These are phyloP conservation scores for Pleurotus pulmonarius DNA, from an alignment of 768 basidiomycete species.

Conservation along the genomic window DNA sequence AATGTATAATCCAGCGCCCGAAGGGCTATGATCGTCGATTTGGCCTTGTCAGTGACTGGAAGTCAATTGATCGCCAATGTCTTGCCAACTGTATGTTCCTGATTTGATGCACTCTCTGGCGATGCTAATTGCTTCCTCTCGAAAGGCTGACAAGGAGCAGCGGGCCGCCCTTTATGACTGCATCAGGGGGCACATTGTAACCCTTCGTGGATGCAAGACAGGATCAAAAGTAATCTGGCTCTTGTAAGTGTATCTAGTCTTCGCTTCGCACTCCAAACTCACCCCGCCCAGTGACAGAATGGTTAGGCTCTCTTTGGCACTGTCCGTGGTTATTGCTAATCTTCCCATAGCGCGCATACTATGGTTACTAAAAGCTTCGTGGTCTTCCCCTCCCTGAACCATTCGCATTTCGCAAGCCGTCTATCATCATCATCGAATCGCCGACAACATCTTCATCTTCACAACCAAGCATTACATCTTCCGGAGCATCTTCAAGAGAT, in stretches of 20 bases:
- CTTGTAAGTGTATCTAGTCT: slow-evolving; percentile 40
- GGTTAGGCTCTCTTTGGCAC: slow-evolving; percentile 25
- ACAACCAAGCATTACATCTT: neutral
- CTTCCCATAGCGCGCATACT: slow-evolving; percentile 52
- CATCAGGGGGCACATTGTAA: slow-evolving; percentile 84
- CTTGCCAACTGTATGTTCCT: slow-evolving; percentile 59
- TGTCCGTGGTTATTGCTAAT: slow-evolving; percentile 3
- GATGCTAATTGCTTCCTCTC: slow-evolving; percentile 6
- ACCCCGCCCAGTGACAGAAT: slow-evolving; percentile 46
- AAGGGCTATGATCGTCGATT: slow-evolving; percentile 82
- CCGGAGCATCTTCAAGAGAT: slow-evolving; percentile 4
- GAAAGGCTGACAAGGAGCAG: slow-evolving; percentile 82
- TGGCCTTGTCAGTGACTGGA: slow-evolving; percentile 79
- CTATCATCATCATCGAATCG: neutral
- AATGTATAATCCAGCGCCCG: slow-evolving; percentile 38
- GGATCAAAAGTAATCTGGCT: slow-evolving; percentile 92
- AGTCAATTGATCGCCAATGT: slow-evolving; percentile 85
- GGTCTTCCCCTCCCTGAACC: neutral
- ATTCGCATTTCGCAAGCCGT: neutral
- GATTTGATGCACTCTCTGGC: neutral
- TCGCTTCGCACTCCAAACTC: neutral
- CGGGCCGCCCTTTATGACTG: slow-evolving; percentile 80
- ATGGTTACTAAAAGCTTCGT: slow-evolving; percentile 41
- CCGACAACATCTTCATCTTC: neutral
- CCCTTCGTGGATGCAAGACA: slow-evolving; percentile 86